Conservation (phyloP, 1,139 yeast species). For the Diutina rugosa region DNA sequence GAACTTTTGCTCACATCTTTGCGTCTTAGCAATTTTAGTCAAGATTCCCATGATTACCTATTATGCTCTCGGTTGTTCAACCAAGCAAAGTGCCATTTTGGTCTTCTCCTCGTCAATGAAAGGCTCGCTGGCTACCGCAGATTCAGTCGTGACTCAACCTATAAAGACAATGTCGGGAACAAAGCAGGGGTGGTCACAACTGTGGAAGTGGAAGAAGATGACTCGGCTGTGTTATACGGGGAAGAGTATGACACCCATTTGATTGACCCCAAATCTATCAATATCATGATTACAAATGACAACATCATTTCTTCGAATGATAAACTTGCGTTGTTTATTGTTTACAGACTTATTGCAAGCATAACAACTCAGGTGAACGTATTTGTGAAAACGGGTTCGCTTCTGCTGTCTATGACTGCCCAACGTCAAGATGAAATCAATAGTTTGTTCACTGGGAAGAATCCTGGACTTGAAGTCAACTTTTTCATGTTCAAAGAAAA, state of each 20-base stretch:
- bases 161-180: not conserved
- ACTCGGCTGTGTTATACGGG: not conserved
- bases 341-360: not conserved
- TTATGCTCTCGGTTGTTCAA: not conserved
- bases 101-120: not conserved
- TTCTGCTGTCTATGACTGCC: not conserved
- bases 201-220: not conserved
- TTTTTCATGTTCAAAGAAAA: not conserved
- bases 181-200: not conserved
- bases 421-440: not conserved
- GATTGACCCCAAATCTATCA: not conserved
- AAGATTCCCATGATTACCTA: not conserved
- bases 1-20: not conserved
- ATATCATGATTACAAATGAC: not conserved
- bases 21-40: not conserved
- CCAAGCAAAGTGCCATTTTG: slow-evolving; percentile 1
- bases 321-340: not conserved
- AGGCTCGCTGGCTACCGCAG: not conserved
- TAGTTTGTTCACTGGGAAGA: not conserved
- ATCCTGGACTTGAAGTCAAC: not conserved
- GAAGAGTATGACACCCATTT: not conserved
- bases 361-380: not conserved
- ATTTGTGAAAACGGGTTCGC: not conserved
- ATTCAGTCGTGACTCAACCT: not conserved
- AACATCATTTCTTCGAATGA: not conserved